Percentiles rank a stretch among this genome's conserved stretches.
These are phyloP conservation scores for Pleoardoris graminearum DNA, from an alignment of 2,329 filamentous ascomycete species.

Conservation along the genomic window DNA sequence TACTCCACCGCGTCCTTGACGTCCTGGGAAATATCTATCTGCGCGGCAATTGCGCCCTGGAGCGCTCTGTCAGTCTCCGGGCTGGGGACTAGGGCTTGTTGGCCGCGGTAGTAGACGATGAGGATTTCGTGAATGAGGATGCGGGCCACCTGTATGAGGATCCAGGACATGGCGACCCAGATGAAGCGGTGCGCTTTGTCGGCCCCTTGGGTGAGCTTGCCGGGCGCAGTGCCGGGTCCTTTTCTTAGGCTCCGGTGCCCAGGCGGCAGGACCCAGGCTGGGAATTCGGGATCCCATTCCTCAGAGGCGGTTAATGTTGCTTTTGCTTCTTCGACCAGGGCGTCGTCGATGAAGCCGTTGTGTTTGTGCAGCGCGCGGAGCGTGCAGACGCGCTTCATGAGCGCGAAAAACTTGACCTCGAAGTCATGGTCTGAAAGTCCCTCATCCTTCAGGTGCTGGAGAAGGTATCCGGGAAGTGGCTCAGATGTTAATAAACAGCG, in stretches of 20 bases:
- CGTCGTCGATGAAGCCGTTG: conserved; percentile 13
- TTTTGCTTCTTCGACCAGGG: conserved; percentile 12
- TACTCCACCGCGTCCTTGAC: conserved; percentile 13
- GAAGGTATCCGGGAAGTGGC: conserved; percentile 13
- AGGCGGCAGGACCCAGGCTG: not conserved
- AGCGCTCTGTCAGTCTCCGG: not conserved
- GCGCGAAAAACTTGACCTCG: conserved; percentile 12
- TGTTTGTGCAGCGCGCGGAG: conserved; percentile 15
- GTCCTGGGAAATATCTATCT: conserved; percentile 9
- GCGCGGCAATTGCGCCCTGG: conserved; percentile 1
- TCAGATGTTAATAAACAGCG: conserved; percentile 15
- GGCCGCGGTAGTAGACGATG: conserved; percentile 14
- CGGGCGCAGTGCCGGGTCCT: not conserved
- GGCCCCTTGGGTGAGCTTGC: not conserved
- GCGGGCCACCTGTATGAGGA: conserved; percentile 9
- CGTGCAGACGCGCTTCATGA: conserved; percentile 14
- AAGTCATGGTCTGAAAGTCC: conserved; percentile 10
- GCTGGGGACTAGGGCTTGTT: not conserved
- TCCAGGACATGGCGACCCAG: conserved; percentile 16
- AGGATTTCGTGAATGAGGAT: conserved; percentile 16
- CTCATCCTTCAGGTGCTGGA: conserved; percentile 12
- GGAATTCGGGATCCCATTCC: conserved; percentile 7
- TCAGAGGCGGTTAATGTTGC: conserved; percentile 4
- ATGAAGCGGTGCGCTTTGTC: conserved; percentile 14
- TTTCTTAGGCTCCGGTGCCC: not conserved